A percentile compares a stretch with the other conserved stretches of the same genome.
phyloP scores from a whole-genome alignment of 176 grass and related monocot genomes.

The Phragmites australis region DNA sequence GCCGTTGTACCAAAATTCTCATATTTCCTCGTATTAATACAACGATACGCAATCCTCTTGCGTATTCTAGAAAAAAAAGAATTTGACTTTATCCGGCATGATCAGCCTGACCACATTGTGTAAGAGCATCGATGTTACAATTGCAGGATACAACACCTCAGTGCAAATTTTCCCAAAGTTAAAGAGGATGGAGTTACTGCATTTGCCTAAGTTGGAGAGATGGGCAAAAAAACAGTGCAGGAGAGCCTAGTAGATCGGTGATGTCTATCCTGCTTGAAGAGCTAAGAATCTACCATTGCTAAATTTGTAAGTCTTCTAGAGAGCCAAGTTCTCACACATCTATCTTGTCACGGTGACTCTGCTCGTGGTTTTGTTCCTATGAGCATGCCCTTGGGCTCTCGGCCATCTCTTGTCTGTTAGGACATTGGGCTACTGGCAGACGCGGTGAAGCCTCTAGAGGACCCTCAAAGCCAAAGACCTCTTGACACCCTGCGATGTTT shows the following conservation, averaged over 20 bases:
- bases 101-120: not conserved
- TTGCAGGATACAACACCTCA: not conserved
- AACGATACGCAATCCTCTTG: too few species aligned
- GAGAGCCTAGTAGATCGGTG: not conserved
- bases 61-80: too few species aligned
- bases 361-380: not conserved
- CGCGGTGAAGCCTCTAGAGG: not conserved
- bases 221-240: not conserved
- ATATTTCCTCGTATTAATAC: too few species aligned
- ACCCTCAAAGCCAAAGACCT: not conserved
- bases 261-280: not conserved
- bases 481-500: not conserved
- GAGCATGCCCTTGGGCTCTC: not conserved
- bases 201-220: not conserved
- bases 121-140: not conserved
- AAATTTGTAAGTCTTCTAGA: not conserved
- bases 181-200: fast-evolving
- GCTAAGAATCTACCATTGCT: fast-evolving
- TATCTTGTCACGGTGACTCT: fast-evolving
- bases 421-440: fast-evolving
- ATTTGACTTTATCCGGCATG: too few species aligned
- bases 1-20: too few species aligned
- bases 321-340: not conserved
- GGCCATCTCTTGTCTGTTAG: not conserved
- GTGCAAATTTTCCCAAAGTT: not conserved